phyloP scores from a whole-genome alignment of 371 early-diverging fungal species.

The Mortierella sp. region DNA sequence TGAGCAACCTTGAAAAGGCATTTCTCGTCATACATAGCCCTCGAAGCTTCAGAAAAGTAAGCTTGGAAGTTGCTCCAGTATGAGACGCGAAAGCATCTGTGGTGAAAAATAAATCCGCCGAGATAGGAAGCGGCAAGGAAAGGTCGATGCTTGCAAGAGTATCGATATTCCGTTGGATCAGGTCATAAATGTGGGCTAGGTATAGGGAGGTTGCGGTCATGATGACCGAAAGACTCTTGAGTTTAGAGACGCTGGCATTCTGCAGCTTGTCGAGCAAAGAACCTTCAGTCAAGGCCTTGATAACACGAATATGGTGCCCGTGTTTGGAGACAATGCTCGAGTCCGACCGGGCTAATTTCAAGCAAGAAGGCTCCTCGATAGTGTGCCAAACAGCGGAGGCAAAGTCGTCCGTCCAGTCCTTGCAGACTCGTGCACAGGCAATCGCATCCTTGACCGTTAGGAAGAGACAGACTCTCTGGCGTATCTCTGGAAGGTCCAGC shows the following conservation, averaged over 20 bases:
- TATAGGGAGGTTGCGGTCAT: neutral
- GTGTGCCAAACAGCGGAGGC: slow-evolving; percentile 13
- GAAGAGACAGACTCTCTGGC: slow-evolving; percentile 8
- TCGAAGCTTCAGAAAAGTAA: slow-evolving; percentile 1
- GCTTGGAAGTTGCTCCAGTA: neutral
- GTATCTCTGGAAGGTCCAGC: slow-evolving; percentile 5
- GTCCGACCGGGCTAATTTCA: neutral
- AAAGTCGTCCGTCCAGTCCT: slow-evolving; percentile 13
- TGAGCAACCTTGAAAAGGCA: slow-evolving; percentile 1
- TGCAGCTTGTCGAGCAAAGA: neutral
- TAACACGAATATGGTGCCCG: slow-evolving; percentile 14
- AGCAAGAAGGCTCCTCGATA: slow-evolving; percentile 6
- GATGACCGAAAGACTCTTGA: neutral
- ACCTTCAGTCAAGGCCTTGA: neutral
- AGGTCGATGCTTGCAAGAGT: neutral
- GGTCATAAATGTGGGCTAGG: neutral
- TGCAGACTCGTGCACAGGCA: slow-evolving; percentile 12
- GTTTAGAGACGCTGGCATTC: neutral
- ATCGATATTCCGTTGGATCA: slow-evolving; percentile 7
- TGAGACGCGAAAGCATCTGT: too few species aligned
- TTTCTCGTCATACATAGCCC: slow-evolving; percentile 4
- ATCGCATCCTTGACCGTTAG: slow-evolving; percentile 11
- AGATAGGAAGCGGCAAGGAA: neutral
- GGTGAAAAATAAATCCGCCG: neutral
- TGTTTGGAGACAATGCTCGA: neutral